Percentiles rank a stretch among this genome's conserved stretches.
These are phyloP conservation scores for Aspergillus ustus DNA, from an alignment of 2,329 filamentous ascomycete species.

Conservation along the genomic window DNA sequence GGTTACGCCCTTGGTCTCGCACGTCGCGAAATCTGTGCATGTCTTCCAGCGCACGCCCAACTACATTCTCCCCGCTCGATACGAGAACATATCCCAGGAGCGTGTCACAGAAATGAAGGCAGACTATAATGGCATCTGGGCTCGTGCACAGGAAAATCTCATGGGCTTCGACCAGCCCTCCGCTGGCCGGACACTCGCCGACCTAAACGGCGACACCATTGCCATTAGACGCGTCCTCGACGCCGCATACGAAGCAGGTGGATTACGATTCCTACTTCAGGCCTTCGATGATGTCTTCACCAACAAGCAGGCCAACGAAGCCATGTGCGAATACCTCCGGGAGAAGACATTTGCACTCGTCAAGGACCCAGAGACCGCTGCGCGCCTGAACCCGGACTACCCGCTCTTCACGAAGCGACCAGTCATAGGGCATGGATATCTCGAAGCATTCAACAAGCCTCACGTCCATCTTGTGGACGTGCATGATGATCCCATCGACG, in stretches of 20 bases:
- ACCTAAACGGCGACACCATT: too few species aligned
- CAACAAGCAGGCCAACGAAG: constrained; percentile 44
- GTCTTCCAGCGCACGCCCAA: too few species aligned
- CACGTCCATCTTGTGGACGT: constrained; percentile 53
- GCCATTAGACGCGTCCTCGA: constrained; percentile 15
- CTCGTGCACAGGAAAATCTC: too few species aligned
- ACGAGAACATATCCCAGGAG: too few species aligned
- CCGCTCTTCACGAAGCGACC: constrained; percentile 25
- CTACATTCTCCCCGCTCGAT: too few species aligned
- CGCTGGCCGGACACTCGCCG: too few species aligned
- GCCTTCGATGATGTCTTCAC: constrained; percentile 42
- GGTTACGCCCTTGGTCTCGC: too few species aligned
- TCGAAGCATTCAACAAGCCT: constrained; percentile 39
- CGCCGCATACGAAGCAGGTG: constrained; percentile 9
- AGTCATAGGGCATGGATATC: constrained; percentile 27
- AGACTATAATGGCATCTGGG: too few species aligned
- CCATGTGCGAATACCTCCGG: constrained; percentile 43
- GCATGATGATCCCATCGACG: not conserved
- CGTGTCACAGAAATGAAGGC: too few species aligned
- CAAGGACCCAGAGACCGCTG: constrained; percentile 36
- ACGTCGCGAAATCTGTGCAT: too few species aligned
- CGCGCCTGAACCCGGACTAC: constrained; percentile 28
- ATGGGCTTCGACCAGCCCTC: too few species aligned
- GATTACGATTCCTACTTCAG: constrained; percentile 18
- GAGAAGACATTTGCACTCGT: constrained; percentile 38